These are phyloP conservation scores for Colletotrichum nymphaeae DNA, from an alignment of 2,329 filamentous ascomycete genomes.

Conservation along the genomic window DNA sequence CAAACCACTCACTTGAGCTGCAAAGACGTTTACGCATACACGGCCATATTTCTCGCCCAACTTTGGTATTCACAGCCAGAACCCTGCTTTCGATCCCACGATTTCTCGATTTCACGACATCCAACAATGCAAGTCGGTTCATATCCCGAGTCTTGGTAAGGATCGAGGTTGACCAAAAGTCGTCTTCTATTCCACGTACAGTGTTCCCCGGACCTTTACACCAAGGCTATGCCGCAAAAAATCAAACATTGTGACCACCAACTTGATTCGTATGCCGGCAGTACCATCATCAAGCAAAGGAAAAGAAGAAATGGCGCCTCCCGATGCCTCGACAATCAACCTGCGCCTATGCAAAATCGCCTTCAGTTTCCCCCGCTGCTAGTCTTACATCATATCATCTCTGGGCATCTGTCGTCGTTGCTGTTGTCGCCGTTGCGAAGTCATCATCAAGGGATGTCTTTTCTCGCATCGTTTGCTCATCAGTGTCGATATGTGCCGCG, in stretches of 20 bases:
- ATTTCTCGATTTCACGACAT: neutral
- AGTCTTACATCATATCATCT: constrained; percentile 23
- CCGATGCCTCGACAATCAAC: neutral
- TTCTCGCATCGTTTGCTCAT: constrained; percentile 36
- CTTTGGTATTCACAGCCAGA: neutral
- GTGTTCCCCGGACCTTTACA: constrained; percentile 3
- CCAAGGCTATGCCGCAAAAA: constrained; percentile 26
- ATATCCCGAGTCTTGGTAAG: neutral
- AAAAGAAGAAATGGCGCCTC: neutral
- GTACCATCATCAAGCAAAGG: neutral
- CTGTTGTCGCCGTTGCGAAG: constrained; percentile 1
- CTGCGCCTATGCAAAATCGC: constrained; percentile 16
- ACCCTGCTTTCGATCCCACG: neutral
- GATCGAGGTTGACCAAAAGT: neutral
- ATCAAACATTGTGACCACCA: neutral
- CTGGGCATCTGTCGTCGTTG: constrained; percentile 24
- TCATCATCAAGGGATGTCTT: constrained; percentile 29
- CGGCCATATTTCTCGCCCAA: neutral
- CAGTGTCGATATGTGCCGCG: constrained; percentile 38
- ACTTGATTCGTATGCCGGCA: neutral
- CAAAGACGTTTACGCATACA: neutral
- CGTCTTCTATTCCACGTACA: constrained; percentile 21
- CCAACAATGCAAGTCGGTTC: neutral
- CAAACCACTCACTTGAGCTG: neutral
- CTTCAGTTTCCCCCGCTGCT: constrained; percentile 5